Evolutionary conservation across 2,329 filamentous ascomycete genomes (phyloP).

Genomic region (Colletotrichum tabaci): DNA sequence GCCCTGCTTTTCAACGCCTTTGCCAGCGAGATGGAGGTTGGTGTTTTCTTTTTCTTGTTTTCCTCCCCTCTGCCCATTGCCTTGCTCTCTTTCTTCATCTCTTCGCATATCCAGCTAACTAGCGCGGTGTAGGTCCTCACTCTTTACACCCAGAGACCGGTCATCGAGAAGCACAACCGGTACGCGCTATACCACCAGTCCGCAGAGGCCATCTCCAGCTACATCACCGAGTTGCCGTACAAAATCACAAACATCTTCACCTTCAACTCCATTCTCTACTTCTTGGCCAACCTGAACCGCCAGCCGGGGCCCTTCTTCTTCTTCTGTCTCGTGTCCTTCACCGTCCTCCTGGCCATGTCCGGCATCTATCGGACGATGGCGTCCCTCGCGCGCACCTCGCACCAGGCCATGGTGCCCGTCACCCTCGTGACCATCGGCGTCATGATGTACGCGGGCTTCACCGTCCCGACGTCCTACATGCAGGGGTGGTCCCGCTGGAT

Average conservation of each 20-base stretch:
- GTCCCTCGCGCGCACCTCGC: conserved; percentile 47
- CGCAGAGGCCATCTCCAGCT: conserved; percentile 73
- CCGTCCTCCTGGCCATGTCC: conserved; percentile 50
- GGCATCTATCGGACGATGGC: conserved; percentile 50
- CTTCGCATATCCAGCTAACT: background rate
- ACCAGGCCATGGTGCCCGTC: conserved; percentile 63
- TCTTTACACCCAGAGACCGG: conserved; percentile 46
- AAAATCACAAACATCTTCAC: conserved; percentile 71
- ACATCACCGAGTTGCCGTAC: conserved; percentile 75
- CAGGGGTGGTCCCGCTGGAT: conserved; percentile 87
- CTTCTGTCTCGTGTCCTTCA: conserved; percentile 61
- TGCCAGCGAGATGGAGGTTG: conserved; percentile 47
- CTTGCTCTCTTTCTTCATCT: background rate
- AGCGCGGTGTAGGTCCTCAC: conserved; percentile 31
- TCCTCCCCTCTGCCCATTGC: too few relatives aligned
- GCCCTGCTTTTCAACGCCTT: conserved; percentile 52
- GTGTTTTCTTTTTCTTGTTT: background rate
- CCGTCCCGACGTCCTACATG: conserved; percentile 78
- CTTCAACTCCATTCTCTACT: conserved; percentile 76
- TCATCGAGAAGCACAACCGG: conserved; percentile 49
- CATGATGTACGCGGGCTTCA: conserved; percentile 80
- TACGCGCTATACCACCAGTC: conserved; percentile 54
- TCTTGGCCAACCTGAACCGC: conserved; percentile 75
- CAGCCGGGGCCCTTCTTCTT: conserved; percentile 74
- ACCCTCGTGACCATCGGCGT: conserved; percentile 75